Base-by-base conservation (phyloP, 2,329 filamentous ascomycete species). In the Neofusicoccum kwambonambiense region DNA sequence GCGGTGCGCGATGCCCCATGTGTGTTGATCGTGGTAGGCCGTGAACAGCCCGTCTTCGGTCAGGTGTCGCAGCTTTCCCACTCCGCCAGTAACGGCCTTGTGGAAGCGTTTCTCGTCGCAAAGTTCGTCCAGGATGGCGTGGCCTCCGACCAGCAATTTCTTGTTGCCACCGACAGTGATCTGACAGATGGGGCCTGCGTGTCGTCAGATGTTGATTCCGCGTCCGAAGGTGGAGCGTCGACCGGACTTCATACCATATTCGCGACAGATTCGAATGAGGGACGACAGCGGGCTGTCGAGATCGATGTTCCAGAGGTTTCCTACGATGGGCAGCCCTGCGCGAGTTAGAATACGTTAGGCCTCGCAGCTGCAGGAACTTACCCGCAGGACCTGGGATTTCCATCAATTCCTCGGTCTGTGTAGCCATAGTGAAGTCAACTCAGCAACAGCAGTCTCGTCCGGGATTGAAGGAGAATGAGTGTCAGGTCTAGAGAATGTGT, bases 301-400 rank as follows among this genome's bases (percentile, higher is more conserved):
- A 65, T 89, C 84, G 67, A 93, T 82, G 68, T 90, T 87, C 62
- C 79, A 77, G 35, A 89, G 72, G 69, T 92, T 90, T 31, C 90
- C 89, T 27, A 92, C 67, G 31, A 92, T 74, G 1, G 88, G 89
- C 64, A 89, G 78, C 2, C 86, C 87, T 31, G 27, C 27, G 27
- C 27, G 27, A 1, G 6, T 31, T 31, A 31, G 27, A 31, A 31
- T 7, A 31, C 27, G 27, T 1, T 31, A 7, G 27, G 27, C 6
- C 27, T 31, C 27, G 4, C 6, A 7, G 27, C 27, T 7, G 5
- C 27, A 1, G 27, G 1, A 31, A 31, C 27, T 31, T 31, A 7
- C 27, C 27, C 4, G 27, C 5, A 1, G 27, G 27, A 1, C 27
- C 27, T 31, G 27, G 27, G 27, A 31, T 31, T 31, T 31, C 27